A percentile compares a stretch with the other conserved stretches of the same genome.
Conservation (phyloP, 768 basidiomycete species). For the Termitomyces sp. region DNA sequence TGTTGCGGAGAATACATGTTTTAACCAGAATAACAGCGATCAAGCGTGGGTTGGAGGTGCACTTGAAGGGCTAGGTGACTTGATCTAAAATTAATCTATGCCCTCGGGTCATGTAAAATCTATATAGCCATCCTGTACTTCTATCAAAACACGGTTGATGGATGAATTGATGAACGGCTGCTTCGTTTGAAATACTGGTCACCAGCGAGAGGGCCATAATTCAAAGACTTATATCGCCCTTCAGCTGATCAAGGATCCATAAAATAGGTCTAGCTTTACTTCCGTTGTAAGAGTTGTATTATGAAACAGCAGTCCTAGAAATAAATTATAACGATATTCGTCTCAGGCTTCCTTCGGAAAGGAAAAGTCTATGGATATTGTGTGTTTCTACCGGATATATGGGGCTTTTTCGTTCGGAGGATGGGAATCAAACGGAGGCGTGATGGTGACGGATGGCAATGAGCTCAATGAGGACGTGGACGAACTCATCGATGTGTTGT, state of each 20-base stretch:
- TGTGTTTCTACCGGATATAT: constrained; percentile 7
- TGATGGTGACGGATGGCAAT: constrained; percentile 17
- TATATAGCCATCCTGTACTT: too few species aligned
- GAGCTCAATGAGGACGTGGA: constrained; percentile 30
- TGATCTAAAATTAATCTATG: not conserved
- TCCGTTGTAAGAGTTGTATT: not conserved
- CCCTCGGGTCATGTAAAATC: too few species aligned
- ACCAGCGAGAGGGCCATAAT: too few species aligned
- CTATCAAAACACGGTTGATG: too few species aligned
- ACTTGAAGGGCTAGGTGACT: constrained; percentile 9
- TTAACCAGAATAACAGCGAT: constrained; percentile 7
- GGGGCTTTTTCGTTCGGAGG: constrained; percentile 17
- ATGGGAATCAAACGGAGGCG: constrained; percentile 18
- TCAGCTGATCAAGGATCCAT: too few species aligned
- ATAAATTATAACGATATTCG: too few species aligned
- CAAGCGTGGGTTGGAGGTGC: constrained; percentile 13
- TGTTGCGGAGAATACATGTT: not conserved
- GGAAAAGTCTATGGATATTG: not conserved
- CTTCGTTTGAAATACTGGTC: too few species aligned
- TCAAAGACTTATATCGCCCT: not conserved
- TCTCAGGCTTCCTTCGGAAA: not conserved
- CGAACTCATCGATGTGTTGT: constrained; percentile 25
- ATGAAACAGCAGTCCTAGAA: too few species aligned
- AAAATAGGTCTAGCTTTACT: too few species aligned
- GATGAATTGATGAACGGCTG: too few species aligned